phyloP scores from a whole-genome alignment of 495 filamentous ascomycete species.

The Neurospora africana region DNA sequence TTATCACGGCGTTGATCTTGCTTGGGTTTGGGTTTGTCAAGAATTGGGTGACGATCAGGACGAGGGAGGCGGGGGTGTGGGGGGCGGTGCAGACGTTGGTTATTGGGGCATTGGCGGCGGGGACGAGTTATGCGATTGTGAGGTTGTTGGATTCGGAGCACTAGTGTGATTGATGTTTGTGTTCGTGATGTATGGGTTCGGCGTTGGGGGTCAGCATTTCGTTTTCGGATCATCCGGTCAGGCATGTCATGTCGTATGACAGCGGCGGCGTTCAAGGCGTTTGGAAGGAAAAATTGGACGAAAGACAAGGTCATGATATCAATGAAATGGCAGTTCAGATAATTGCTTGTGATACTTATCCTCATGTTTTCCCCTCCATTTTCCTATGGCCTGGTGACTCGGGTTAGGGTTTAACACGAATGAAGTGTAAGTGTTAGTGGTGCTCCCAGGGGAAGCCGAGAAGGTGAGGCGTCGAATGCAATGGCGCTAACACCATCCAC shows the following conservation, averaged over 20 bases:
- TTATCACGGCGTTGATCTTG: slow-evolving; percentile 40
- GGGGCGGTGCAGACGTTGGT: slow-evolving; percentile 33
- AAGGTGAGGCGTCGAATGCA: too few relatives aligned
- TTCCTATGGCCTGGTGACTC: neutral
- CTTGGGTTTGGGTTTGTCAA: slow-evolving; percentile 45
- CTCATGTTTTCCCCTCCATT: neutral
- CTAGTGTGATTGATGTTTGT: neutral
- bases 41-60: slow-evolving; percentile 31
- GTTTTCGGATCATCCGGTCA: neutral
- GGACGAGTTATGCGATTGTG: slow-evolving; percentile 35
- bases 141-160: slow-evolving; percentile 13
- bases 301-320: neutral
- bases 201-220: neutral
- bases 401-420: neutral
- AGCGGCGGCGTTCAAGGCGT: neutral
- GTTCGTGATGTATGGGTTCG: neutral
- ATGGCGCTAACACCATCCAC: too few relatives aligned
- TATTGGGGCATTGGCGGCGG: slow-evolving; percentile 32
- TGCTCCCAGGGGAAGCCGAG: neutral
- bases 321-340: neutral
- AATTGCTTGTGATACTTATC: neutral
- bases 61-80: slow-evolving; percentile 25
- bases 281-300: neutral
- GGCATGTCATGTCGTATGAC: neutral
- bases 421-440: neutral